Evolutionary conservation across 768 basidiomycete genomes (phyloP).

Genomic region (Boletus rubroflammeus): DNA sequence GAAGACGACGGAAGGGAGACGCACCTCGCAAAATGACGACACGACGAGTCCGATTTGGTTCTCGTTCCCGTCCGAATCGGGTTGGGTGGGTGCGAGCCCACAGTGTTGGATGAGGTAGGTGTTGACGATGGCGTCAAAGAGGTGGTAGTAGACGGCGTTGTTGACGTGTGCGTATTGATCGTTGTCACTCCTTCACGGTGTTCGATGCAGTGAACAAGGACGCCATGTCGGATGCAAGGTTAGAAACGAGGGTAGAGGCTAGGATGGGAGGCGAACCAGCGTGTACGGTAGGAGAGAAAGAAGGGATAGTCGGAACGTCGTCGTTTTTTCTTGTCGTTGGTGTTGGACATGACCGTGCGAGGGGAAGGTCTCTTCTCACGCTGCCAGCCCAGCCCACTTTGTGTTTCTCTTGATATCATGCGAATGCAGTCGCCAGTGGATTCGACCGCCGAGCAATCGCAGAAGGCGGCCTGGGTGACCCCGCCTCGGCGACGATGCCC

Average conservation of each 20-base stretch:
- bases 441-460: neutral
- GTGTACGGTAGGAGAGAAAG: constrained; percentile 60
- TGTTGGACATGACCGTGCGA: too few species aligned
- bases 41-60: constrained; percentile 75
- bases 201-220: neutral
- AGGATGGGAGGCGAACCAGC: constrained; percentile 48
- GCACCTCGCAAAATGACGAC: constrained; percentile 67
- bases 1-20: neutral
- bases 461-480: too few species aligned
- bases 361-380: too few species aligned
- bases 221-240: neutral
- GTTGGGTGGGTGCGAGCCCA: constrained; percentile 47
- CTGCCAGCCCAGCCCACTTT: too few species aligned
- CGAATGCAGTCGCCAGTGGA: neutral
- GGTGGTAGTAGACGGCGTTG: constrained; percentile 76
- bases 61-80: constrained; percentile 29
- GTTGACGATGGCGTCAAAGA: constrained; percentile 81
- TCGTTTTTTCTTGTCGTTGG: constrained; percentile 35
- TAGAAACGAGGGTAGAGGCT: constrained; percentile 3
- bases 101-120: constrained; percentile 71
- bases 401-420: too few species aligned
- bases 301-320: constrained; percentile 54
- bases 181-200: constrained; percentile 69
- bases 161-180: constrained; percentile 84
- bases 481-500: too few species aligned